Percentiles rank a stretch among this genome's conserved stretches.
Evolutionary conservation across 2,329 filamentous ascomycete genomes (phyloP).

Genomic region (Exophiala sp.): DNA sequence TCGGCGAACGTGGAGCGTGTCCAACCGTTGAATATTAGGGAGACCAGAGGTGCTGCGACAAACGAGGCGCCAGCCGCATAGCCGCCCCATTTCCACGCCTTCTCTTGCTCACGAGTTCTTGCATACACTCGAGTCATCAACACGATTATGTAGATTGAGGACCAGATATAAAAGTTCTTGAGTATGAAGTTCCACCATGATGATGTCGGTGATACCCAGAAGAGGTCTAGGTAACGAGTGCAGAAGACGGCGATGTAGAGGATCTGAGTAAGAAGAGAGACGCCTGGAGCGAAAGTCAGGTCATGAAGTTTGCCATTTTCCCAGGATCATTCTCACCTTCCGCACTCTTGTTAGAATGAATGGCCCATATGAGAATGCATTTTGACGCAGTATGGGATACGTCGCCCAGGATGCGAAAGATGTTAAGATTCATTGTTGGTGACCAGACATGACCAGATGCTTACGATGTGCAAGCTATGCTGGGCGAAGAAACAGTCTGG

Average conservation of each 20-base stretch:
- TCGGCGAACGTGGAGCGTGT: slow-evolving; percentile 41
- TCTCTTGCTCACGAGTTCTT: slow-evolving; percentile 82
- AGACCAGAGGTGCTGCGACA: slow-evolving; percentile 67
- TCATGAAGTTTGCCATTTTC: not conserved
- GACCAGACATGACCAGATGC: slow-evolving; percentile 8
- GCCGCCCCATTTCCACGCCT: slow-evolving; percentile 86
- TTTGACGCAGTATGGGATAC: slow-evolving; percentile 82
- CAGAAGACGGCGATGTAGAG: slow-evolving; percentile 84
- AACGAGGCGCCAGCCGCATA: slow-evolving; percentile 64
- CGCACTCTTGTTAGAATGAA: slow-evolving; percentile 81
- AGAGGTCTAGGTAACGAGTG: slow-evolving; percentile 82
- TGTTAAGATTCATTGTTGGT: slow-evolving; percentile 40
- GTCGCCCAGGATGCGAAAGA: slow-evolving; percentile 77
- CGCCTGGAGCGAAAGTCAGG: slow-evolving; percentile 50
- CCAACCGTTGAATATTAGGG: slow-evolving; percentile 63
- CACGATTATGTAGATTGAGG: slow-evolving; percentile 79
- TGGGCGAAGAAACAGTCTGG: not conserved
- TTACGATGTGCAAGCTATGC: too few relatives aligned
- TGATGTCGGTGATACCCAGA: slow-evolving; percentile 42
- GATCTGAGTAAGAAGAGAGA: slow-evolving; percentile 83
- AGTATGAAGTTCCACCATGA: slow-evolving; percentile 71
- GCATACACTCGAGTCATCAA: slow-evolving; percentile 85
- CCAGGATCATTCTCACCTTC: slow-evolving; percentile 59
- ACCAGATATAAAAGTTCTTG: slow-evolving; percentile 84
- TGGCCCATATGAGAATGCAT: slow-evolving; percentile 84